These are phyloP conservation scores for Bombardia bombarda DNA, from an alignment of 495 filamentous ascomycete genomes.

Conservation along the genomic window DNA sequence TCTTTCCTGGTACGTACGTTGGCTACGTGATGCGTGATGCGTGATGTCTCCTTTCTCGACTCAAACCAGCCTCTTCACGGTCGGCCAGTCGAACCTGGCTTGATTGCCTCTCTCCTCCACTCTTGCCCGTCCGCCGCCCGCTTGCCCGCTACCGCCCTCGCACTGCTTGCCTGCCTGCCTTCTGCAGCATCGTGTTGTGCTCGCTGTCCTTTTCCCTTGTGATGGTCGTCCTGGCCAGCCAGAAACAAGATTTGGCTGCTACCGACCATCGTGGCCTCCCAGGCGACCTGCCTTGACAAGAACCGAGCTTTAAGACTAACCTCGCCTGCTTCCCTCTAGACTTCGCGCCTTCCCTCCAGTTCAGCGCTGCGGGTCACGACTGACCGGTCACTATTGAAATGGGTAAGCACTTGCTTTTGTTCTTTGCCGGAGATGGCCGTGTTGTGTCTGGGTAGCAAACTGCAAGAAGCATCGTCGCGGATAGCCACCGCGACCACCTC, in stretches of 20 bases:
- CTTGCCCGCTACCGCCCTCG: neutral
- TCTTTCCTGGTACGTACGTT: constrained; percentile 19
- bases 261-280: neutral
- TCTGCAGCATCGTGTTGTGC: neutral
- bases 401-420: constrained; percentile 39
- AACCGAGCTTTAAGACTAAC: constrained; percentile 16
- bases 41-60: neutral
- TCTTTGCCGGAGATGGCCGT: constrained; percentile 17
- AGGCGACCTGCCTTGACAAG: neutral
- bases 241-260: too few species aligned
- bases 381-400: constrained; percentile 27
- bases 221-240: too few species aligned
- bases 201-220: neutral
- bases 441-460: constrained; percentile 18
- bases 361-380: constrained; percentile 4
- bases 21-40: neutral
- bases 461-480: constrained; percentile 20
- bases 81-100: neutral
- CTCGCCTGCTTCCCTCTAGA: constrained; percentile 12
- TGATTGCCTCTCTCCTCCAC: neutral
- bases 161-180: neutral
- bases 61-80: neutral
- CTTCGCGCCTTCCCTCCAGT: constrained; percentile 20
- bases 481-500: constrained; percentile 11
- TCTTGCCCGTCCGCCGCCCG: neutral